A percentile compares a stretch with the other conserved stretches of the same genome.
These are phyloP conservation scores for Kuraishia ogatae DNA, from an alignment of 805 yeast species.

Conservation along the genomic window DNA sequence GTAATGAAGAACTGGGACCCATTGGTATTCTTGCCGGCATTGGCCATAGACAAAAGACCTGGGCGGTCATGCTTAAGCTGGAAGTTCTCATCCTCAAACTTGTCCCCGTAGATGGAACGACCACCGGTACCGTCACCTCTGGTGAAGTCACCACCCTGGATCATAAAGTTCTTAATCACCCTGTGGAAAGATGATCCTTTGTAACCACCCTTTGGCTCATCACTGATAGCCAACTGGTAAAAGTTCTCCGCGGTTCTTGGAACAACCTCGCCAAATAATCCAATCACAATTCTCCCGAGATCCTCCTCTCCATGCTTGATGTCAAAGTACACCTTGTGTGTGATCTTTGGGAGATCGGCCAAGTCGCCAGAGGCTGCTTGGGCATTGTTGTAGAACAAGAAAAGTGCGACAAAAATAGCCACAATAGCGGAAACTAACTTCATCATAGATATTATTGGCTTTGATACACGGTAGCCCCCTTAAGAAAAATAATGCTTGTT, in stretches of 20 bases:
- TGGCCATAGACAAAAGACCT: conserved; percentile 71
- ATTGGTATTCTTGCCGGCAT: conserved; percentile 72
- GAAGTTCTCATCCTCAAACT: conserved; percentile 65
- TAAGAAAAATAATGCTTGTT: no score
- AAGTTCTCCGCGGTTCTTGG: conserved; percentile 90
- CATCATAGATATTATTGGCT: neutral
- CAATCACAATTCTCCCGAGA: conserved; percentile 79
- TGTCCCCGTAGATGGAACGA: conserved; percentile 61
- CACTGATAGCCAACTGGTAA: conserved; percentile 69
- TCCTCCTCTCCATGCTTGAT: conserved; percentile 68
- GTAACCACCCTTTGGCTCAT: conserved; percentile 60
- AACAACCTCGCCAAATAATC: conserved; percentile 77
- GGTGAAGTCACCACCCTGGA: conserved; percentile 78
- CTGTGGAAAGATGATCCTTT: conserved; percentile 61
- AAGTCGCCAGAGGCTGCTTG: conserved; percentile 1
- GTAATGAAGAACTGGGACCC: conserved; percentile 96
- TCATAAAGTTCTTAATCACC: conserved; percentile 64
- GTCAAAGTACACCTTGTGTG: conserved; percentile 82
- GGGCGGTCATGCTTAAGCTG: conserved; percentile 58
- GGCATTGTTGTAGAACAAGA: neutral
- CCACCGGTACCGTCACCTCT: conserved; percentile 67
- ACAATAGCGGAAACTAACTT: conserved; percentile 1
- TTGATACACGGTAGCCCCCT: neutral
- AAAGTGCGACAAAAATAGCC: neutral
- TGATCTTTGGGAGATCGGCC: conserved; percentile 43